Percentiles rank a stretch among this genome's conserved stretches.
phyloP scores from a whole-genome alignment of 345 rosid genomes.

The Cochlearia excelsa region DNA sequence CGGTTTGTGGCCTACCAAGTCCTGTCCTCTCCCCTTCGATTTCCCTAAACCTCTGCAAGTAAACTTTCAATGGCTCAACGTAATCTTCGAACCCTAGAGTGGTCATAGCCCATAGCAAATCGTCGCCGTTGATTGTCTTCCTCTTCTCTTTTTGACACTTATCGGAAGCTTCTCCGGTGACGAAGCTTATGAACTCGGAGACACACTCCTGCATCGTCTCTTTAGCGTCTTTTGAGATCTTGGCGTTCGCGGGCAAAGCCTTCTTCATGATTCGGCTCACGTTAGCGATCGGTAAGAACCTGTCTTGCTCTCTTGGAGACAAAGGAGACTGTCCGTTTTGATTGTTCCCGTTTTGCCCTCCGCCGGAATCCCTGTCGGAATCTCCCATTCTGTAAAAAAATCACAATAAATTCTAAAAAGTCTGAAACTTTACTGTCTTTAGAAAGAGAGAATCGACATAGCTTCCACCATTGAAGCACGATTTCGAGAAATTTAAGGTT shows the following conservation, averaged over 20 bases:
- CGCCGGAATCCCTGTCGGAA: conserved; percentile 67
- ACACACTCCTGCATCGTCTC: conserved; percentile 83
- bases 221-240: conserved; percentile 73
- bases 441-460: conserved; percentile 18
- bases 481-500: conserved; percentile 39
- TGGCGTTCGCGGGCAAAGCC: conserved; percentile 69
- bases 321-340: conserved; percentile 36
- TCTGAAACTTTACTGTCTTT: conserved; percentile 18
- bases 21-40: conserved; percentile 65
- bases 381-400: conserved; percentile 47
- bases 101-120: conserved; percentile 53
- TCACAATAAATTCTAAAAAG: conserved; percentile 3
- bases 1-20: conserved; percentile 31
- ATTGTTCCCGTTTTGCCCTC: conserved; percentile 41
- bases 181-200: conserved; percentile 75
- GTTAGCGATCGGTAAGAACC: conserved; percentile 73
- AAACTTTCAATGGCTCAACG: conserved; percentile 64
- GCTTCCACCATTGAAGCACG: conserved; percentile 10
- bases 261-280: conserved; percentile 81
- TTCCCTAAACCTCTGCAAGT: conserved; percentile 70
- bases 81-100: conserved; percentile 75
- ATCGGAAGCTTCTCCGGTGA: conserved; percentile 76
- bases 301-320: conserved; percentile 61
- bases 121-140: conserved; percentile 74
- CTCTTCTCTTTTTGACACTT: conserved; percentile 79